Conservation (phyloP, 139 green algal species). For the Nannochloris sp. region DNA sequence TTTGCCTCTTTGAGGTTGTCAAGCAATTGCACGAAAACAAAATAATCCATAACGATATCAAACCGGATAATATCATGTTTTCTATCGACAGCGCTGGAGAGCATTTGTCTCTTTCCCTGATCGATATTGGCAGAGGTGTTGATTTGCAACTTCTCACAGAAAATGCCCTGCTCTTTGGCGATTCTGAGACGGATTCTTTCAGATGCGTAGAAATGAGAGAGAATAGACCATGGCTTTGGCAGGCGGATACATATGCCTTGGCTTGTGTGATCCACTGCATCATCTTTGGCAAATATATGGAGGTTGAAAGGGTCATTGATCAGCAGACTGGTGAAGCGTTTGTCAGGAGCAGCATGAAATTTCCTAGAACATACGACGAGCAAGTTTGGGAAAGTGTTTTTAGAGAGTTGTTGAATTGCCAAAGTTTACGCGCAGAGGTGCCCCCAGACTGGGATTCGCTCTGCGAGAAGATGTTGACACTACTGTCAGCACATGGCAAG, state of each 20-base stretch:
- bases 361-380: conserved; percentile 31
- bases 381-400: conserved; percentile 34
- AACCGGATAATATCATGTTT: conserved; percentile 45
- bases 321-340: conserved; percentile 7
- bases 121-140: conserved; percentile 42
- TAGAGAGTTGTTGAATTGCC: conserved; percentile 27
- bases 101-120: conserved; percentile 22
- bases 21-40: conserved; percentile 5
- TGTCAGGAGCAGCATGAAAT: conserved; percentile 13
- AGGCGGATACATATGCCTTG: conserved; percentile 33
- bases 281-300: conserved; percentile 43
- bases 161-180: conserved; percentile 18
- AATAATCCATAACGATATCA: conserved; percentile 38
- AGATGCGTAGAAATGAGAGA: conserved; percentile 48
- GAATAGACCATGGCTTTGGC: conserved; percentile 24
- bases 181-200: conserved; percentile 32
- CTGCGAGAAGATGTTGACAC: no score
- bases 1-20: conserved; percentile 2
- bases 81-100: conserved; percentile 1
- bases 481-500: no score
- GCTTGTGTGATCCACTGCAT: conserved; percentile 29
- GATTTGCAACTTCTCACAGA: conserved; percentile 38
- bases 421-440: no score
- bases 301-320: conserved; percentile 30
- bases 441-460: no score